Evolutionary conservation across 768 basidiomycete genomes (phyloP).

Genomic region (Leccinum imitatum): DNA sequence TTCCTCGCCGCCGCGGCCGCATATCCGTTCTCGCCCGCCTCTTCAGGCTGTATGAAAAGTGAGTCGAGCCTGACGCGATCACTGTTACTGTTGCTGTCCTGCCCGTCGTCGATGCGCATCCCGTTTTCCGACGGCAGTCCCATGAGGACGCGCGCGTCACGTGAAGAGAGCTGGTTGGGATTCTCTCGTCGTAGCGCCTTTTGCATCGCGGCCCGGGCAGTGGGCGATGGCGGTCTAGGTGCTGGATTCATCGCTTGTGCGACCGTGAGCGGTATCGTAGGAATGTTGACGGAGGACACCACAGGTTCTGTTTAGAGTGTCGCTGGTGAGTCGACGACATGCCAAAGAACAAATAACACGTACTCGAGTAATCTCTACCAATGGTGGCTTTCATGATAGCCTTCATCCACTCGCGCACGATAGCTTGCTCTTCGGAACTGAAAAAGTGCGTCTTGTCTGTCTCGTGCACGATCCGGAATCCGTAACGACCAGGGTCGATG

Average conservation of each 20-base stretch:
- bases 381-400: conserved; percentile 99
- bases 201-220: conserved; percentile 84
- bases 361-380: conserved; percentile 87
- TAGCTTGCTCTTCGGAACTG: conserved; percentile 82
- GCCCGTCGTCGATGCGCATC: conserved; percentile 19
- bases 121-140: conserved; percentile 42
- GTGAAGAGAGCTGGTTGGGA: conserved; percentile 73
- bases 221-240: conserved; percentile 91
- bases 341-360: conserved; percentile 27
- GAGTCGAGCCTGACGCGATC: conserved; percentile 54
- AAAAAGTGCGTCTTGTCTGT: conserved; percentile 86
- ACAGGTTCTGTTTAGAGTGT: conserved; percentile 66
- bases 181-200: conserved; percentile 84
- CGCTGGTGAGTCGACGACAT: neutral
- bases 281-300: conserved; percentile 94
- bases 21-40: conserved; percentile 16
- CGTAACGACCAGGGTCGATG: conserved; percentile 88
- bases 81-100: conserved; percentile 29
- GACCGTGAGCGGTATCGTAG: conserved; percentile 91
- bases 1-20: conserved; percentile 17
- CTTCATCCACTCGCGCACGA: conserved; percentile 99
- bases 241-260: conserved; percentile 97
- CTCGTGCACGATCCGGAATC: conserved; percentile 92
- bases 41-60: conserved; percentile 47
- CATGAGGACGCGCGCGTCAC: conserved; percentile 79